Percentiles rank a stretch among this genome's conserved stretches.
phyloP scores from a whole-genome alignment of 2,329 filamentous ascomycete genomes.

The Alternaria angustiovoidea region DNA sequence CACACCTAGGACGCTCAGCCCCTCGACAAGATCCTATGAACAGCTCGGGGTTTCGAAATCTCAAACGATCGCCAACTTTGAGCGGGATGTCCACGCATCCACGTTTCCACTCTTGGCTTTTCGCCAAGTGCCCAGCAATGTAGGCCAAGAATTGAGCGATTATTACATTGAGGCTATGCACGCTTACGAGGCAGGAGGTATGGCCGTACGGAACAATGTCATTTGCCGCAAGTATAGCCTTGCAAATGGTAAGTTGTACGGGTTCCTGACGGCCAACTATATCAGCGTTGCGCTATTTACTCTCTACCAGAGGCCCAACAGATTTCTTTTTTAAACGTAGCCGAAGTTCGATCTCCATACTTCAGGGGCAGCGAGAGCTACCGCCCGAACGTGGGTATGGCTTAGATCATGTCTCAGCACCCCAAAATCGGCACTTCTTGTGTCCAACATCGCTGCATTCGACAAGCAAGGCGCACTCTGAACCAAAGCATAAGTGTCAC shows the following conservation, averaged over 20 bases:
- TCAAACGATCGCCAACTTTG: slow-evolving; percentile 3
- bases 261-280: background rate
- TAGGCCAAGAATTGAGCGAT: slow-evolving; percentile 12
- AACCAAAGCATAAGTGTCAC: background rate
- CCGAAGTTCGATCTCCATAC: background rate
- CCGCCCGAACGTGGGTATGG: background rate
- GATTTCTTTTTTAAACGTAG: background rate
- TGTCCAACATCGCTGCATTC: background rate
- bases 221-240: background rate
- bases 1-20: background rate
- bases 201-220: background rate
- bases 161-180: slow-evolving; percentile 8
- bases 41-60: background rate
- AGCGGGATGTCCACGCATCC: slow-evolving; percentile 8
- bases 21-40: slow-evolving; percentile 1
- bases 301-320: background rate
- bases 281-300: slow-evolving; percentile 2
- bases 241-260: background rate
- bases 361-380: background rate
- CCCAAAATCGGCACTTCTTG: slow-evolving; percentile 1
- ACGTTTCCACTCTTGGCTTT: slow-evolving; percentile 12
- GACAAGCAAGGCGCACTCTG: background rate
- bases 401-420: background rate
- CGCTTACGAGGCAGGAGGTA: slow-evolving; percentile 3
- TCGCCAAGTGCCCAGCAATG: slow-evolving; percentile 8